Evolutionary conservation across 495 filamentous ascomycete genomes (phyloP).

Genomic region (Talaromyces thailandensis): DNA sequence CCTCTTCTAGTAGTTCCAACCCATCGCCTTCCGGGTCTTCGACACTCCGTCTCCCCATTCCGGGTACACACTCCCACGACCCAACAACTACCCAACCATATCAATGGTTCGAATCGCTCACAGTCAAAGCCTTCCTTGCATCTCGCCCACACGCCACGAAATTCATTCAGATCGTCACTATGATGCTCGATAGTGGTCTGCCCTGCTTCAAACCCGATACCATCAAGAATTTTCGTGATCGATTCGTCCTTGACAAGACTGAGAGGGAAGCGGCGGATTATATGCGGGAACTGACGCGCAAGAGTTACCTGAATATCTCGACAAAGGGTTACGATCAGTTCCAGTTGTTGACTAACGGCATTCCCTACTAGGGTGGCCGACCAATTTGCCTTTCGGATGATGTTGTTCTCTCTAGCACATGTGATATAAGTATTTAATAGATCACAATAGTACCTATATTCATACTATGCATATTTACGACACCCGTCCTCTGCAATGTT

Average conservation of each 20-base stretch:
- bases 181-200: constrained; percentile 94
- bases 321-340: constrained; percentile 96
- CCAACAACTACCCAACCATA: constrained; percentile 74
- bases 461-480: neutral
- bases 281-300: constrained; percentile 79
- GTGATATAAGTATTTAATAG: neutral
- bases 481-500: neutral
- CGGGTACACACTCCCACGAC: constrained; percentile 27
- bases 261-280: constrained; percentile 94
- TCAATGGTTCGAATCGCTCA: constrained; percentile 92
- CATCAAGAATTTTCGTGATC: constrained; percentile 80
- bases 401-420: neutral
- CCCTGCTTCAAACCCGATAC: constrained; percentile 98
- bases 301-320: constrained; percentile 77
- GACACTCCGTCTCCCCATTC: constrained; percentile 19
- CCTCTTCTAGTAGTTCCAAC: neutral
- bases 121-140: constrained; percentile 90
- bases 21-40: neutral
- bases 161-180: constrained; percentile 74
- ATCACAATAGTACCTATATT: neutral
- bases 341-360: constrained; percentile 94
- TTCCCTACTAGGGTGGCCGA: constrained; percentile 58
- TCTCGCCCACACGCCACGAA: constrained; percentile 80
- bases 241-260: constrained; percentile 87
- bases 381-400: neutral